Conservation (phyloP, 164 flowering plant species). For the Piper longum region DNA sequence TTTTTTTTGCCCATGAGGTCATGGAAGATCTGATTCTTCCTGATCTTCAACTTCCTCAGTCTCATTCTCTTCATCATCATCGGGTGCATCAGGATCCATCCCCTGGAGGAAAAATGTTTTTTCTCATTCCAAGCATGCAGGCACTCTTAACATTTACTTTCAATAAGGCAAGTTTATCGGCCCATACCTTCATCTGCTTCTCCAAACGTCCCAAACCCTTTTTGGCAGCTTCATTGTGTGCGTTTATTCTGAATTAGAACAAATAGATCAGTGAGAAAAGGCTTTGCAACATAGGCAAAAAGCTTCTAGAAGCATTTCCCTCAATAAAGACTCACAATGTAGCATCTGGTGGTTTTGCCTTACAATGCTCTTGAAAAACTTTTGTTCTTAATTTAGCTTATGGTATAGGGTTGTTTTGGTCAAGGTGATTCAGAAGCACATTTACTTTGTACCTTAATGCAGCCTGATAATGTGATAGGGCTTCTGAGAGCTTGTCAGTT, state of each 20-base stretch:
- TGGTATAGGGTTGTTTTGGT: too few relatives aligned
- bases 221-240: constrained; percentile 80
- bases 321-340: too few relatives aligned
- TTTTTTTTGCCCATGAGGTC: constrained; percentile 6
- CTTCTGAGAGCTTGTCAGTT: constrained; percentile 77
- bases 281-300: neutral
- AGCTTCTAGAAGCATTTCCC: too few relatives aligned
- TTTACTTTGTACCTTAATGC: constrained; percentile 51
- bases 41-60: constrained; percentile 79
- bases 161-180: neutral
- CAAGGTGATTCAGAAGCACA: too few relatives aligned
- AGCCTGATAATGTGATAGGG: constrained; percentile 83
- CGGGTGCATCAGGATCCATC: constrained; percentile 97
- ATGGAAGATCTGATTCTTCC: constrained; percentile 66
- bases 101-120: constrained; percentile 38
- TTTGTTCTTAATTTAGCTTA: too few relatives aligned
- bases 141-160: neutral
- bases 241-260: constrained; percentile 50
- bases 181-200: constrained; percentile 85
- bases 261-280: neutral
- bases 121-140: neutral
- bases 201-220: constrained; percentile 84
- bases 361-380: too few relatives aligned
- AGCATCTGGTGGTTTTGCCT: too few relatives aligned
- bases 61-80: constrained; percentile 93